phyloP scores from a whole-genome alignment of 1,139 yeast genomes.

The Yamadazyma diddensiae region DNA sequence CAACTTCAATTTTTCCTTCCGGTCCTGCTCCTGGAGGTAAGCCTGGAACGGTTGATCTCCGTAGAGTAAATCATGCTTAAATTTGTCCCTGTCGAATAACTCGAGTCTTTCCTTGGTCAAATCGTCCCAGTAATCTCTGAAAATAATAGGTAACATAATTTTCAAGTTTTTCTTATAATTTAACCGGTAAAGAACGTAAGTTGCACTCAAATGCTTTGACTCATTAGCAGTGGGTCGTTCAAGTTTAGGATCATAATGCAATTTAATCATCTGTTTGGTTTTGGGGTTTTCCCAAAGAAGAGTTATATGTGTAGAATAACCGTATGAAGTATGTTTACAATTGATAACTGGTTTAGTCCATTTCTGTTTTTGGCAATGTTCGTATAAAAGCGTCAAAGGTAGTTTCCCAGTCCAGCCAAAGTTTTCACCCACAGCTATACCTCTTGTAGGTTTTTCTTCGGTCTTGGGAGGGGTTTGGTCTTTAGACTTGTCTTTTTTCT shows the following conservation, averaged over 20 bases:
- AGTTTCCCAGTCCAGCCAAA: constrained; percentile 90
- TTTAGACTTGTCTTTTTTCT: constrained; percentile 11
- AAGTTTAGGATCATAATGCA: constrained; percentile 62
- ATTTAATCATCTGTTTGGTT: constrained; percentile 60
- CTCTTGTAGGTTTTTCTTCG: constrained; percentile 36
- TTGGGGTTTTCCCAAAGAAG: constrained; percentile 78
- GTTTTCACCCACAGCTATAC: constrained; percentile 45
- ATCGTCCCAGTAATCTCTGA: constrained; percentile 73
- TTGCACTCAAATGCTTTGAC: constrained; percentile 88
- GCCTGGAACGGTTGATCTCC: constrained; percentile 71
- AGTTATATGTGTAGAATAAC: constrained; percentile 58
- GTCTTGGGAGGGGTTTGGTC: constrained; percentile 1
- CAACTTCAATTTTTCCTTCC: constrained; percentile 9
- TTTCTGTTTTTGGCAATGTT: constrained; percentile 81
- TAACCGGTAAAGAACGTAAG: constrained; percentile 77
- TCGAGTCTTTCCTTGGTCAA: constrained; percentile 58
- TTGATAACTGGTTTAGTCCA: constrained; percentile 87
- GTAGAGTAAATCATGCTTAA: constrained; percentile 51
- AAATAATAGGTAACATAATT: constrained; percentile 83
- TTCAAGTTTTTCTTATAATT: constrained; percentile 80
- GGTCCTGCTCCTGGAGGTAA: constrained; percentile 30
- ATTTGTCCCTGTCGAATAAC: constrained; percentile 42
- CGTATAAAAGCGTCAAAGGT: constrained; percentile 83
- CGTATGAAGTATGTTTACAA: constrained; percentile 53
- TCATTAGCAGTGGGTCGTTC: constrained; percentile 78